A percentile compares a stretch with the other conserved stretches of the same genome.
phyloP scores from a whole-genome alignment of 164 flowering plant genomes.

The Pachysandra terminalis region DNA sequence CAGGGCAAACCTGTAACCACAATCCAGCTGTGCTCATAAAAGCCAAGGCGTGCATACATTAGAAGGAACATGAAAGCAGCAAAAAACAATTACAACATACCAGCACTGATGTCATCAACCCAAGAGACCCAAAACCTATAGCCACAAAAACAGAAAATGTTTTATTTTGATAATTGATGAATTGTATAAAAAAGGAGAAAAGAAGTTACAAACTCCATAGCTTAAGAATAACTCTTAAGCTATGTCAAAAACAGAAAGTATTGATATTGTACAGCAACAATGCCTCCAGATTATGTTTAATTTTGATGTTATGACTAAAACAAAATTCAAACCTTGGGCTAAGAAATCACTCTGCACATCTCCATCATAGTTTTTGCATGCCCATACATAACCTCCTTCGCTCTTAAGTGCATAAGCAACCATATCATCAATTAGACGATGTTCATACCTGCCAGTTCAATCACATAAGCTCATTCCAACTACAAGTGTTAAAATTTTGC shows the following conservation, averaged over 20 bases:
- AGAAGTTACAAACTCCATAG: no score
- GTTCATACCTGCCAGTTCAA: constrained; percentile 72
- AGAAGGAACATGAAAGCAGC: neutral
- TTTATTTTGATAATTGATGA: no score
- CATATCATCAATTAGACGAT: constrained; percentile 97
- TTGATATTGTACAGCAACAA: neutral
- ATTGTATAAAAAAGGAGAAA: no score
- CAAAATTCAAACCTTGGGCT: constrained; percentile 70
- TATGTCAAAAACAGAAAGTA: constrained; percentile 5
- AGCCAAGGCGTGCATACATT: neutral
- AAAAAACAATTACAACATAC: constrained; percentile 28
- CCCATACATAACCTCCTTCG: constrained; percentile 98
- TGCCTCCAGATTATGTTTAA: neutral
- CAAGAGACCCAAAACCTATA: constrained; percentile 95
- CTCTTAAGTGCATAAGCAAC: constrained; percentile 97
- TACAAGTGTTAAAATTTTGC: neutral
- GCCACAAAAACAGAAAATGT: constrained; percentile 8
- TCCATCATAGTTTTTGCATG: constrained; percentile 97
- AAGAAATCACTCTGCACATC: constrained; percentile 99
- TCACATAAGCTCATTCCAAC: neutral
- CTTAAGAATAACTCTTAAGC: no score
- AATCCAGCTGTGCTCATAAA: neutral
- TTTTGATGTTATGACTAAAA: neutral
- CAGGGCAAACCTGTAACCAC: constrained; percentile 82
- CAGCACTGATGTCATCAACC: constrained; percentile 96